Base-by-base conservation (phyloP, 140 eudicot genomes). In the Senecio squalidus region DNA sequence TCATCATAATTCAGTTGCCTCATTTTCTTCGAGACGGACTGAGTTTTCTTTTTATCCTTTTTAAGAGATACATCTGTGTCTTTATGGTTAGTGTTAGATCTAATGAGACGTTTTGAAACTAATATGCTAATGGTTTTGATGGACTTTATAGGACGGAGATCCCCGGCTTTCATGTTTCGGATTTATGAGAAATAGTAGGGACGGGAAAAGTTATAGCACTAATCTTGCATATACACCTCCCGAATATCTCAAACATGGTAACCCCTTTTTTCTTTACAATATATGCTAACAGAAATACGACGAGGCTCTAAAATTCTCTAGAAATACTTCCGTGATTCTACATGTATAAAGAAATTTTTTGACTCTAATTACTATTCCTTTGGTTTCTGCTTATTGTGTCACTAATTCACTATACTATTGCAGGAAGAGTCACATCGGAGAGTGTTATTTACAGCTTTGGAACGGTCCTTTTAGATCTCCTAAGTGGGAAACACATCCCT, bases 141-240 rank as follows among this genome's bases (percentile, higher is more conserved):
- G 69, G 16, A 33, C n/a, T 43, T 36, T 73, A 52, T 73, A 89
- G 97, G 89, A 85, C 25, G 97, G 97, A 41, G 92, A 89, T 84
- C 97, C 97, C 16, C 80, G 97, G 47, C 83, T 89, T 54, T 89
- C 95, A 13, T 89, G 97, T 69, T 89, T 89, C 52, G 95, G 97
- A 15, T 58, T 89, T 52, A 85, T 89, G 95, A 85, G 84, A 78
- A 89, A 89, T 41, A 89, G 97, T 46, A 74, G 83, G 74, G 97
- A 89, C 30, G 97, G 97, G 26, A 82, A 76, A 81, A 89, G 97
- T 70, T 82, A 89, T 47, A 89, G 97, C 83, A 89, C 97, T 20
- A 89, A 89, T 71, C 91, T 89, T 54, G 97, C 97, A 28, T 89
- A 85, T 68, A 82, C 97, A 16, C 97, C 97, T 60, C 97, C 97